Percentiles rank a stretch among this genome's conserved stretches.
Evolutionary conservation across 495 filamentous ascomycete species (phyloP).

Genomic region (Astrothelium subdiscretum): DNA sequence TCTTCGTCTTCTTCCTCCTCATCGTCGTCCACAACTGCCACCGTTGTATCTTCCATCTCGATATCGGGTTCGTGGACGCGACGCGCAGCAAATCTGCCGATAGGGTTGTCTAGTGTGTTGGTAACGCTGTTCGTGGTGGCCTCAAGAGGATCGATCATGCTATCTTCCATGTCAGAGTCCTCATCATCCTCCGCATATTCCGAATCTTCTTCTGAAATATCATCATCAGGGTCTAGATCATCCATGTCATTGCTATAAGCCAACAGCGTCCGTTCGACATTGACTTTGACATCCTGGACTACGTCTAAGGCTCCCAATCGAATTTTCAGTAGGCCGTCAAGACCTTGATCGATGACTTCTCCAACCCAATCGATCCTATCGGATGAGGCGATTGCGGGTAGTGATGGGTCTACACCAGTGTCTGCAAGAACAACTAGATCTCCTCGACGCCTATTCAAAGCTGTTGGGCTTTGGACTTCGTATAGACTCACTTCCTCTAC

Average conservation of each 20-base stretch:
- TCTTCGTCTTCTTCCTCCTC: constrained; percentile 22
- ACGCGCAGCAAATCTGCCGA: too few relatives aligned
- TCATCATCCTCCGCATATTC: constrained; percentile 17
- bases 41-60: constrained; percentile 4
- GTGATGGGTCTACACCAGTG: not conserved
- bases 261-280: constrained; percentile 34
- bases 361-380: constrained; percentile 39
- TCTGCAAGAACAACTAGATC: constrained; percentile 39
- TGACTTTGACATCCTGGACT: constrained; percentile 38
- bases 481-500: constrained; percentile 46
- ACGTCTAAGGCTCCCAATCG: constrained; percentile 37
- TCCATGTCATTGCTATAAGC: constrained; percentile 20
- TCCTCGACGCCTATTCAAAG: constrained; percentile 32
- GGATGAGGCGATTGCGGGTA: not conserved
- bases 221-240: constrained; percentile 26
- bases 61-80: constrained; percentile 6
- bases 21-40: constrained; percentile 14
- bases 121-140: too few relatives aligned
- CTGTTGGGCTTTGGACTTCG: constrained; percentile 37
- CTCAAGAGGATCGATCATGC: too few relatives aligned
- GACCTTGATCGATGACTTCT: constrained; percentile 41
- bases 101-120: not conserved
- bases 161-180: not conserved
- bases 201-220: constrained; percentile 15
- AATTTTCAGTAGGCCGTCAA: constrained; percentile 43